Evolutionary conservation across 352 stramenopile species (phyloP).

Genomic region (Phytophthora melonis): DNA sequence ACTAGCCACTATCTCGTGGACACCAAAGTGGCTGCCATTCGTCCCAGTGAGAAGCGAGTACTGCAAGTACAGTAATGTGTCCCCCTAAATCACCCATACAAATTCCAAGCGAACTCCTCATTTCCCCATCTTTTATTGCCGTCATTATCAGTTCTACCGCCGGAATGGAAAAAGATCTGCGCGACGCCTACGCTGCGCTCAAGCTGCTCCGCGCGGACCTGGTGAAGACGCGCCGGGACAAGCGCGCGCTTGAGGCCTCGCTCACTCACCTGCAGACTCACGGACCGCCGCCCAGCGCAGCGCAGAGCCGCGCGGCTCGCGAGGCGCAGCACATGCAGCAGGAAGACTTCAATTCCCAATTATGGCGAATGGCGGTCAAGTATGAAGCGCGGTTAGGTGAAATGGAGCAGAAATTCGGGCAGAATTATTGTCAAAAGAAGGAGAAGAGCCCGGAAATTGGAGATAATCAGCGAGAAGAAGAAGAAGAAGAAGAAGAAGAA

Average conservation of each 20-base stretch:
- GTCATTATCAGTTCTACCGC: conserved; percentile 22
- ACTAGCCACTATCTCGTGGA: no score
- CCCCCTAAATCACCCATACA: neutral
- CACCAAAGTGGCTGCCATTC: no score
- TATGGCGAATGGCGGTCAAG: conserved; percentile 18
- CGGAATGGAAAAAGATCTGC: conserved; percentile 61
- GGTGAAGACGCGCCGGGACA: conserved; percentile 44
- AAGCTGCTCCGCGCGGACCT: conserved; percentile 57
- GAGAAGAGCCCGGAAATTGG: conserved; percentile 16
- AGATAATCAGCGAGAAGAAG: conserved; percentile 25
- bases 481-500: neutral
- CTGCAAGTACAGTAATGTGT: no score
- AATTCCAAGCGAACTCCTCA: neutral
- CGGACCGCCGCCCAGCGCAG: conserved; percentile 15
- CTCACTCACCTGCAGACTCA: conserved; percentile 32
- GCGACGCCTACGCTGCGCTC: conserved; percentile 56
- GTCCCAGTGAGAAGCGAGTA: no score
- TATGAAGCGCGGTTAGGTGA: conserved; percentile 24
- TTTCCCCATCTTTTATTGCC: neutral
- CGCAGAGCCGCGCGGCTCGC: conserved; percentile 28
- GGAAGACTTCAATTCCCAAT: conserved; percentile 35
- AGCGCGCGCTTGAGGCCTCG: conserved; percentile 40
- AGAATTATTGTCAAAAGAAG: conserved; percentile 32
- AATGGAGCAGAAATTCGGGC: conserved; percentile 18
- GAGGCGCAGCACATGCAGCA: conserved; percentile 42